A percentile compares a stretch with the other conserved stretches of the same genome.
phyloP scores from a whole-genome alignment of 352 stramenopile genomes.

The Globisporangium cederbergense region DNA sequence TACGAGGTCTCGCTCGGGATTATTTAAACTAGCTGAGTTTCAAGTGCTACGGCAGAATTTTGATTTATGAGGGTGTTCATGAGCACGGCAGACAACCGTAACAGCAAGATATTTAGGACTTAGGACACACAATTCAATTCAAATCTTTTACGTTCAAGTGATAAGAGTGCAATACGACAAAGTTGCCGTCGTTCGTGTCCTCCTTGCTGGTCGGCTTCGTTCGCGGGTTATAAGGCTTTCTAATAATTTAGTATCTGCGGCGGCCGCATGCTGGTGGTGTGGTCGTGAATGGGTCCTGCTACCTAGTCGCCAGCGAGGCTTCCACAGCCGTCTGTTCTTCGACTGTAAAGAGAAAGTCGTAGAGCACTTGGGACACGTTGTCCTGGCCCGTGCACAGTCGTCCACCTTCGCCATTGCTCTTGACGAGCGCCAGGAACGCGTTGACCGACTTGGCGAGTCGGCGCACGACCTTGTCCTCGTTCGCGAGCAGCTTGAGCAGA shows the following conservation, averaged over 20 bases:
- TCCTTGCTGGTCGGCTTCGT: not conserved
- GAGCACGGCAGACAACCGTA: too few species aligned
- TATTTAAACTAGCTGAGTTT: not conserved
- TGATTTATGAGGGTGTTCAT: not conserved
- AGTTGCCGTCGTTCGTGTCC: not conserved
- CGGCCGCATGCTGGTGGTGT: not conserved
- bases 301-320: not conserved
- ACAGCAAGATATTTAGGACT: too few species aligned
- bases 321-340: not conserved
- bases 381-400: constrained; percentile 1
- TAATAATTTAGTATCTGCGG: not conserved
- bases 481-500: constrained; percentile 2
- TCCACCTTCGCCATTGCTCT: not conserved
- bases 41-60: not conserved
- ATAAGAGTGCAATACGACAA: not conserved
- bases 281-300: not conserved
- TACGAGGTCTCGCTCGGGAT: constrained; percentile 15
- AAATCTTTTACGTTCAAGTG: too few species aligned
- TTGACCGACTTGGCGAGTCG: constrained; percentile 10
- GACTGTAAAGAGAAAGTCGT: constrained; percentile 6
- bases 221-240: not conserved
- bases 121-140: too few species aligned
- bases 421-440: constrained; percentile 6
- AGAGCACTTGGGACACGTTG: constrained; percentile 3
- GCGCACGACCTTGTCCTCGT: not conserved